Base-by-base conservation (phyloP, 345 rosid species). In the Syzygium oleosum region DNA sequence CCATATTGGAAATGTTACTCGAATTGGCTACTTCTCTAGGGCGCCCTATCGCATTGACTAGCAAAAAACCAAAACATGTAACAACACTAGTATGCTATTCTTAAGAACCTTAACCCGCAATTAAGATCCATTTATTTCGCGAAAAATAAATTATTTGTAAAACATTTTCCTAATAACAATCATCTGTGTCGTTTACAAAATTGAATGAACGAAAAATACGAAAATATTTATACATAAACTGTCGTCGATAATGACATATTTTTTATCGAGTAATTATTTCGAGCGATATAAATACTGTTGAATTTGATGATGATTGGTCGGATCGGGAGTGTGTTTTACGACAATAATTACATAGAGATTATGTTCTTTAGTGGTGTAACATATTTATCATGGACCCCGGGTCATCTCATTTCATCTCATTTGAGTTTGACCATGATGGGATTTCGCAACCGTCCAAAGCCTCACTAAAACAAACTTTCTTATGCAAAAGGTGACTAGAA, bases 301-400 rank as follows among this genome's bases (percentile, higher is more conserved):
- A 16, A 68, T 68, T 31, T 0, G 17, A 68, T 4, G 46, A 19
- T 4, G 23, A 10, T 68, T 1, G 2, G 14, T 68, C 13, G 4
- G 7, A 9, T 68, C 4, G 46, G 34, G 23, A 34, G 7, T 12
- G 19, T 17, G 23, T 34, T 73, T 73, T 34, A 38, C 7, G 46
- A 34, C 12, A 68, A 1, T 0, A 34, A 2, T 11, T 31, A 0
- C 1, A 10, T 4, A 25, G 13, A 3, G 12, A 38, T 73, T 19
- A 19, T 19, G 46, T 73, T 34, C 1, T 4, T 43, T 43, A 9
- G 25, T 15, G 80, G 23, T 9, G 38, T 8, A 5, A 2, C 46
- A 4, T 12, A 34, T 73, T 34, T 34, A 19, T 73, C 80, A 9
- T 21, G 80, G 80, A 19, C 25, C 25, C 13, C 7, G 4, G 0